Evolutionary conservation across 805 yeast species (phyloP), one percentile per base, ranked within the genome.

Genomic region (Pichia pseudocactophila): DNA sequence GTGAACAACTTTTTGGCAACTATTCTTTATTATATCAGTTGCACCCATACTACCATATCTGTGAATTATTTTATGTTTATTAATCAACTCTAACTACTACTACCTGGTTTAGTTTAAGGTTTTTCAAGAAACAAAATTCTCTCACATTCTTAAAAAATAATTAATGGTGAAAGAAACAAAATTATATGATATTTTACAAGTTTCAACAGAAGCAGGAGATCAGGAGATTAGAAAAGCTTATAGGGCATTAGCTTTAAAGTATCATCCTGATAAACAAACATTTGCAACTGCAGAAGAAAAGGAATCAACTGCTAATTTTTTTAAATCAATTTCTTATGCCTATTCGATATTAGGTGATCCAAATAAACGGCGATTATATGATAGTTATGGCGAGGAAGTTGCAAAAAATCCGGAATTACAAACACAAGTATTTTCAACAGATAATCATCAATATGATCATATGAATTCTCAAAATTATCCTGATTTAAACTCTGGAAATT

Each of bases 201-300:
- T 90, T 10, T 55, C 79, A 2, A 66, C 73, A 42, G 72, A 73
- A 16, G 95, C 96, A 1, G 64, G 82, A 7, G 62, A 72, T 30
- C 63, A 65, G 3, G 95, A 88, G 48, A 82, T 89, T 56, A 82
- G 82, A 51, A 80, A 76, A 59, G 95, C 96, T 0, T 89, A 85
- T 62, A 73, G 88, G 47, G 74, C 75, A 49, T 71, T 83, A 36
- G 97, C 97, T n/a, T 69, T 89, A 36, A 69, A 70, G 48, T 76
- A 78, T 54, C 97, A 86, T 62, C 96, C 96, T 0, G 96, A 88
- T 61, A 89, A 87, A 58, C 88, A 76, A 2, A 27, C 33, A 13
- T 7, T 34, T 3, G 27, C 20, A 27, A 38, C 30, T 19, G 26
- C 30, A 70, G 66, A 59, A 64, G 40, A 42, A 15, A 38, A 37